phyloP scores from a whole-genome alignment of 371 early-diverging fungal genomes.

The Rhizopus delemar region DNA sequence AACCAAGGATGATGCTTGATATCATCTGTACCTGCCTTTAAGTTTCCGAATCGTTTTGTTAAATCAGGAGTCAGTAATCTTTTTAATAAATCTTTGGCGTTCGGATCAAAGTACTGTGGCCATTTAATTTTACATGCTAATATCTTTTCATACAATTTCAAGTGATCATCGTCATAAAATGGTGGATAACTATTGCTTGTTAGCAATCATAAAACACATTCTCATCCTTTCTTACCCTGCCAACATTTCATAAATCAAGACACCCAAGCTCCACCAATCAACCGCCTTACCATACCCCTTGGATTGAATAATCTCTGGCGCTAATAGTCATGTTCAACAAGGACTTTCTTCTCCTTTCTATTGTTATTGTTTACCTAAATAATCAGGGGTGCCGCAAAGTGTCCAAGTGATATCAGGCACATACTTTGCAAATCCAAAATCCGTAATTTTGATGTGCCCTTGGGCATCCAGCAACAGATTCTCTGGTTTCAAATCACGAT shows the following conservation, averaged over 20 bases:
- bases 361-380: slow-evolving; percentile 55
- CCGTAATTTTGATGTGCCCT: slow-evolving; percentile 98
- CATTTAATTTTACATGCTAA: slow-evolving; percentile 80
- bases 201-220: neutral
- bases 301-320: slow-evolving; percentile 95
- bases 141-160: slow-evolving; percentile 92
- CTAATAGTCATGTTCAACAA: slow-evolving; percentile 25
- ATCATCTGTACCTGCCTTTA: slow-evolving; percentile 82
- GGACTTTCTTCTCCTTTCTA: neutral
- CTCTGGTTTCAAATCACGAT: slow-evolving; percentile 94
- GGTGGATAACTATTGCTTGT: slow-evolving; percentile 77
- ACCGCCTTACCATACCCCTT: slow-evolving; percentile 94
- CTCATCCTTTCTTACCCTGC: slow-evolving; percentile 55
- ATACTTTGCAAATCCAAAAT: slow-evolving; percentile 98
- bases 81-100: slow-evolving; percentile 87
- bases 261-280: slow-evolving; percentile 98
- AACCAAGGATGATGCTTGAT: slow-evolving; percentile 95
- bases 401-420: slow-evolving; percentile 94
- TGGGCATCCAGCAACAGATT: slow-evolving; percentile 82
- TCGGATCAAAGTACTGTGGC: slow-evolving; percentile 86
- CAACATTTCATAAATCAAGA: slow-evolving; percentile 93
- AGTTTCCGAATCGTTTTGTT: slow-evolving; percentile 87
- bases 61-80: slow-evolving; percentile 82
- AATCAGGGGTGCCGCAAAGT: slow-evolving; percentile 98
- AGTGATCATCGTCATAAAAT: slow-evolving; percentile 93